Base-by-base conservation (phyloP, 163 green algal genomes). In the Scenedesmus sp. region DNA sequence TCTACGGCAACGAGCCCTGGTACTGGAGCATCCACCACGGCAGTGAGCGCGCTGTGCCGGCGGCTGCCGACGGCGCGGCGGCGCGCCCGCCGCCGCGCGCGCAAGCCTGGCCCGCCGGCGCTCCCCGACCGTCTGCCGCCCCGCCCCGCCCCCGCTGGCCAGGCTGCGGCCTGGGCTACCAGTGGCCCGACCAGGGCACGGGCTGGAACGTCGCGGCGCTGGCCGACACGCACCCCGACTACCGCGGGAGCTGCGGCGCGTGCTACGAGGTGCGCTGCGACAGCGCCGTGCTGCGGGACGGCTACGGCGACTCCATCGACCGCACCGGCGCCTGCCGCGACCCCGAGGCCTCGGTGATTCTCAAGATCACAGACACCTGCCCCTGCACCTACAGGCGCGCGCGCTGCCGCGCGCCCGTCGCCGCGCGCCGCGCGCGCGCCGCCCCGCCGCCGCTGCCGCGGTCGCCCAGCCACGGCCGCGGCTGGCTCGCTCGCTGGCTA, bases 291-390 rank as follows among this genome's bases (percentile, higher is more conserved):
- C 28, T 82, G n/a, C 33, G 50, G 3, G 75, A 82, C 33, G 63
- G 75, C 36, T 82, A 70, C 65, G 67, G 67, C 24, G 29, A 76
- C 33, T 42, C 26, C 4, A 64, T 89, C 10, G 69, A 83, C 70
- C 77, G 86, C 31, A 80, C 36, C 3, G 20, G 26, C n/a, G 84
- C 60, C 10, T 90, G 86, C 78, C 78, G 69, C 31, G 77, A 87
- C 44, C 14, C 65, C 42, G 58, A 47, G 0, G 54, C 83, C 11
- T 83, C 72, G 9, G 75, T 90, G 20, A 72, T 90, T 0, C 78
- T 90, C 33, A 71, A 39, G 0, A 78, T 84, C 13, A 84, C 84
- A 5, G 86, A 89, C 63, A 84, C 86, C 0, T 80, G 72, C 47
- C 72, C 72, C 15, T 80, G 72, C 72, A 26, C 72, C 13, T 80